Base-by-base conservation (phyloP, 352 stramenopile genomes). In the Pythium monospermum region DNA sequence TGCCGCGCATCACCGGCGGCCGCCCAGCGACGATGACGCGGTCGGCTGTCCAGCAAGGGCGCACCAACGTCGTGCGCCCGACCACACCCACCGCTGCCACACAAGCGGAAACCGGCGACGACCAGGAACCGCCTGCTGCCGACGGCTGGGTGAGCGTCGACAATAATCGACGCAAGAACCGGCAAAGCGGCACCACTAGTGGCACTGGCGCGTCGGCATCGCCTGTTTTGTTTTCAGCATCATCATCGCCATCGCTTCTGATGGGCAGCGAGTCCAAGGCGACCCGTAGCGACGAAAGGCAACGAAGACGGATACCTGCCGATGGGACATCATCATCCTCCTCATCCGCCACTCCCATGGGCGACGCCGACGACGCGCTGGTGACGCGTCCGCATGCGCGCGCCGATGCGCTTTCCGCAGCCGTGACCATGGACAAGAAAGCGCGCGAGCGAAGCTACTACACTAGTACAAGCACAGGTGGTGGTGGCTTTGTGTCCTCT, bases 11-110 rank as follows among this genome's bases (percentile, higher is more conserved):
- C 35, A 63, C 55, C 7, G 55, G 47, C 35, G 55, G 55, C 15
- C 55, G 55, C 18, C 55, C 55, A 2, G 55, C 55, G 40, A 63
- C 55, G 21, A 63, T 63, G 47, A 63, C 55, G 55, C 55, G 55
- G 25, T 53, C 39, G 22, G 55, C 28, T 21, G 55, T 63, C 19
- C 47, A 54, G 48, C 55, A 63, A 15, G 55, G 37, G 47, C 55
- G 55, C 13, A 57, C 48, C 21, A 38, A 48, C 21, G n/a, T n/a
- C n/a, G 32, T 30, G 31, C 45, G 25, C 26, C 48, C 31, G 18
- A 33, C 41, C 28, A 48, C 47, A 33, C 53, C 53, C 15, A 48
- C 39, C 28, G 15, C 18, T 2, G 27, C 18, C 1, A n/a, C 8
- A 15, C 7, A 27, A 7, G 31, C 39, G 26, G 18, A 25, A 22